Percentiles rank a stretch among this genome's conserved stretches.
Evolutionary conservation across 352 stramenopile genomes (phyloP).

Genomic region (Porosira glacialis): DNA sequence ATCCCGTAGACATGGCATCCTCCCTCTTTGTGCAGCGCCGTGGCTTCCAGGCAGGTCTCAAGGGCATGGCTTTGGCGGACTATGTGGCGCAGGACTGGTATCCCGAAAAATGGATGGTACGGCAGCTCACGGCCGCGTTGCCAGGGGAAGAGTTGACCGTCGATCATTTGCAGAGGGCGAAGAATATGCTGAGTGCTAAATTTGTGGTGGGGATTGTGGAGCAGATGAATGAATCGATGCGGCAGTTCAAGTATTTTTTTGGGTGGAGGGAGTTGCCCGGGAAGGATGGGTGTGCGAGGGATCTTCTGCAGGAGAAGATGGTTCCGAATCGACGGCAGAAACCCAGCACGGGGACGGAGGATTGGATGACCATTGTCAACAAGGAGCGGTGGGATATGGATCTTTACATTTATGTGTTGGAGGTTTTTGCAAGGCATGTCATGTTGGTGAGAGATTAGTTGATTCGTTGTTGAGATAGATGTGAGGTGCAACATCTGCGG

Average conservation of each 20-base stretch:
- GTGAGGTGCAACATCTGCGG: too few species aligned
- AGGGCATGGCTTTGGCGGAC: constrained; percentile 35
- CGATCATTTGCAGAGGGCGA: constrained; percentile 31
- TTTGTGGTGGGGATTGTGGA: constrained; percentile 36
- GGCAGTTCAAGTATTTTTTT: constrained; percentile 32
- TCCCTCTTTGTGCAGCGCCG: constrained; percentile 53
- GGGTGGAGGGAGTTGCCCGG: constrained; percentile 33
- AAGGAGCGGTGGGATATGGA: constrained; percentile 44
- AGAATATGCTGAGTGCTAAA: constrained; percentile 26
- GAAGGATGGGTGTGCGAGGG: constrained; percentile 19
- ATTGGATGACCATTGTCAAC: constrained; percentile 16
- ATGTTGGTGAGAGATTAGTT: too few species aligned
- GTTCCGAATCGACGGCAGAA: constrained; percentile 12
- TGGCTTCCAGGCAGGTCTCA: constrained; percentile 35
- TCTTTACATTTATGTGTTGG: constrained; percentile 43
- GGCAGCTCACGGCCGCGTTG: constrained; percentile 45
- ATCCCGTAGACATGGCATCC: constrained; percentile 46
- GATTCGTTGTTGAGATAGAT: too few species aligned
- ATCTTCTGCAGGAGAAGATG: constrained; percentile 20
- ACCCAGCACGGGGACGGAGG: constrained; percentile 14
- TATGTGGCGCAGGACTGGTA: constrained; percentile 37
- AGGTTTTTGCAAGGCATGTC: constrained; percentile 44
- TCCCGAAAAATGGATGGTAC: constrained; percentile 48
- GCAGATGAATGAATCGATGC: constrained; percentile 40
- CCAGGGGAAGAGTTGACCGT: constrained; percentile 30